Evolutionary conservation across 768 basidiomycete species (phyloP).

Genomic region (Holtermannia corniformis): DNA sequence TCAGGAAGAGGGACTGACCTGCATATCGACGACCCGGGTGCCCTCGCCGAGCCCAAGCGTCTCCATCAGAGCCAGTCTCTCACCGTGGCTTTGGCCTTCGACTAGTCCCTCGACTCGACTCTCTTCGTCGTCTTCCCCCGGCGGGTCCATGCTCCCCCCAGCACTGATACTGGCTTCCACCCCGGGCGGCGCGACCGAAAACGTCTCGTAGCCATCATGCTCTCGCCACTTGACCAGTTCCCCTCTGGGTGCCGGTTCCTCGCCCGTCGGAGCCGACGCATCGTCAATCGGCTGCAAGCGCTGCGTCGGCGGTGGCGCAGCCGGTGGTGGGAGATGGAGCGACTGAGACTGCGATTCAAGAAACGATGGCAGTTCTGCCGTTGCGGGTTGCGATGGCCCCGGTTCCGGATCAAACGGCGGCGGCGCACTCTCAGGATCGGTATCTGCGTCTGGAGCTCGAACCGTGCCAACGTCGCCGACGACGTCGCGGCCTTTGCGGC

Average conservation of each 20-base stretch:
- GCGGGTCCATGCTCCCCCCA: constrained; percentile 37
- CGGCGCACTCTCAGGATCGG: constrained; percentile 6
- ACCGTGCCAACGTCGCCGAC: constrained; percentile 32
- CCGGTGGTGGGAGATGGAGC: background rate
- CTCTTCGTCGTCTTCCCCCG: constrained; percentile 28
- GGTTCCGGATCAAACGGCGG: constrained; percentile 29
- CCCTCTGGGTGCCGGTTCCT: background rate
- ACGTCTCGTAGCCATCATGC: constrained; percentile 41
- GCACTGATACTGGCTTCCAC: constrained; percentile 29
- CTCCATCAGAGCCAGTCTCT: constrained; percentile 32
- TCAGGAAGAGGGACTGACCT: constrained; percentile 16
- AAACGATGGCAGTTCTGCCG: constrained; percentile 7
- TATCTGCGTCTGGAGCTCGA: constrained; percentile 2
- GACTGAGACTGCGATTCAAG: constrained; percentile 3
- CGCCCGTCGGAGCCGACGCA: background rate
- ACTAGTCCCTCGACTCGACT: constrained; percentile 1
- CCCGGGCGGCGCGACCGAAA: constrained; percentile 34
- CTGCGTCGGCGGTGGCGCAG: background rate
- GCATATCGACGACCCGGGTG: constrained; percentile 36
- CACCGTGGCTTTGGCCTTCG: background rate
- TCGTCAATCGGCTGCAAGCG: background rate
- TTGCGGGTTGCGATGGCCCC: background rate
- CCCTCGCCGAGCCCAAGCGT: constrained; percentile 39
- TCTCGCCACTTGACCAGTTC: constrained; percentile 14
- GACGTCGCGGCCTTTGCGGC: constrained; percentile 34